Evolutionary conservation across 2,329 filamentous ascomycete genomes (phyloP).

Genomic region (Alternaria sp.): DNA sequence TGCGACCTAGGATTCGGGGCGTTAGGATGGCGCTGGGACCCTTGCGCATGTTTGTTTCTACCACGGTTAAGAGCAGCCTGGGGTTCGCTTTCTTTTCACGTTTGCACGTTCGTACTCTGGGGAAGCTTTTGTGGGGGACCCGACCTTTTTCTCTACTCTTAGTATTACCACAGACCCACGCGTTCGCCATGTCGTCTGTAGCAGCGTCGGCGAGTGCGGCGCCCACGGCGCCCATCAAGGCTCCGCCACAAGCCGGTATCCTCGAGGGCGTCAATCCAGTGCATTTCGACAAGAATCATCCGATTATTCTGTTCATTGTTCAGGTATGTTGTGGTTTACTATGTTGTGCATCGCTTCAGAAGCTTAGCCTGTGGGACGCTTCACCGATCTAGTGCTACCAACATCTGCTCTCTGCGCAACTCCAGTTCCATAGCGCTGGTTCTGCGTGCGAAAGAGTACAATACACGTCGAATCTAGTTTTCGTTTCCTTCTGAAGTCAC

Average conservation of each 20-base stretch:
- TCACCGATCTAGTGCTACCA: background rate
- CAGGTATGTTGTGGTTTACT: conserved; percentile 59
- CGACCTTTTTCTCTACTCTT: background rate
- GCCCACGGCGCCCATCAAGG: conserved; percentile 32
- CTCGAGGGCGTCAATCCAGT: conserved; percentile 75
- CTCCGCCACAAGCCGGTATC: conserved; percentile 69
- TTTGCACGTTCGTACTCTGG: background rate
- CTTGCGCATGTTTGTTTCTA: background rate
- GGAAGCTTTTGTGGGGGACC: conserved; percentile 1
- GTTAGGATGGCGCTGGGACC: background rate
- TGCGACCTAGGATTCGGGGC: conserved; percentile 5
- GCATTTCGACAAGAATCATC: conserved; percentile 73
- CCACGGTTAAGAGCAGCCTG: background rate
- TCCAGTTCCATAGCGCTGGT: background rate
- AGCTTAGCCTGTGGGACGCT: background rate
- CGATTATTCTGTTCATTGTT: conserved; percentile 79
- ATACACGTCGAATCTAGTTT: background rate
- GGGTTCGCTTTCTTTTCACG: background rate
- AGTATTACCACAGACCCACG: background rate
- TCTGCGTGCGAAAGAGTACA: background rate
- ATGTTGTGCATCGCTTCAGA: background rate
- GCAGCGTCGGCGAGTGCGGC: conserved; percentile 27
- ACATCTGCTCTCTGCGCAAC: background rate
- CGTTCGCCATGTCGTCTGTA: conserved; percentile 37
- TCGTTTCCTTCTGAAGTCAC: background rate